phyloP scores from a whole-genome alignment of 208 protist species.

The Novymonas esmeraldas region DNA sequence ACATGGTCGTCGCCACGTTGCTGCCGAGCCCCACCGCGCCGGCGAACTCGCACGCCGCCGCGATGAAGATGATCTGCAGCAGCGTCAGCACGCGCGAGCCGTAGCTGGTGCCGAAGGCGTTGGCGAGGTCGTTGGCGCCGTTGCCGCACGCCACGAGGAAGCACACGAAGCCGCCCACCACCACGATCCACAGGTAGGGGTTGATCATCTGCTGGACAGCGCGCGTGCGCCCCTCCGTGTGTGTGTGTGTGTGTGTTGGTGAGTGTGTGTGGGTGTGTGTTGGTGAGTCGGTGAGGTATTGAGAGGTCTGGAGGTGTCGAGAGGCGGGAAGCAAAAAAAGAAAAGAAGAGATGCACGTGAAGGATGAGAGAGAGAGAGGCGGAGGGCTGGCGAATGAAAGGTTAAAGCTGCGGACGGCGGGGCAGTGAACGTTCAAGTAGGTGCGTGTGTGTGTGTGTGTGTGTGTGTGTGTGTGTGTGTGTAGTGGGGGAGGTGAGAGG shows the following conservation, averaged over 20 bases:
- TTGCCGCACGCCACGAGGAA: conserved; percentile 79
- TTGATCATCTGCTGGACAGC: conserved; percentile 40
- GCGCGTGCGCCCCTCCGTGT: not conserved
- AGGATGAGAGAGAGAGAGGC: not conserved
- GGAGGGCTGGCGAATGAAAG: not conserved
- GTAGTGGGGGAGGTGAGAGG: not conserved
- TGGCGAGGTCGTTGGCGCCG: conserved; percentile 90
- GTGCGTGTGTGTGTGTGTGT: too few relatives aligned
- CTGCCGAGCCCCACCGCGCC: conserved; percentile 66
- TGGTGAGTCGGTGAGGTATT: too few relatives aligned
- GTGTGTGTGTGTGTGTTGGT: not conserved
- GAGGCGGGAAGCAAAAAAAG: too few relatives aligned
- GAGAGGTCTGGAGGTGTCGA: not conserved
- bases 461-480: not conserved
- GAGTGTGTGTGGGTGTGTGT: not conserved
- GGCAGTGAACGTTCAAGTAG: too few relatives aligned
- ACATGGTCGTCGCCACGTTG: conserved; percentile 65
- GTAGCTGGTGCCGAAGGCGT: conserved; percentile 89
- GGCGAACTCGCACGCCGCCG: conserved; percentile 68
- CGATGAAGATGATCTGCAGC: conserved; percentile 72
- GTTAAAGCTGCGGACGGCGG: too few relatives aligned
- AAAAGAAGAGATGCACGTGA: not conserved
- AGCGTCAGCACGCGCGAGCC: conserved; percentile 71
- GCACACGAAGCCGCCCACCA: conserved; percentile 62
- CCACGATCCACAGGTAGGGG: conserved; percentile 76